phyloP scores from a whole-genome alignment of 192 early-diverging fungal genomes.

The Thamnidium elegans region DNA sequence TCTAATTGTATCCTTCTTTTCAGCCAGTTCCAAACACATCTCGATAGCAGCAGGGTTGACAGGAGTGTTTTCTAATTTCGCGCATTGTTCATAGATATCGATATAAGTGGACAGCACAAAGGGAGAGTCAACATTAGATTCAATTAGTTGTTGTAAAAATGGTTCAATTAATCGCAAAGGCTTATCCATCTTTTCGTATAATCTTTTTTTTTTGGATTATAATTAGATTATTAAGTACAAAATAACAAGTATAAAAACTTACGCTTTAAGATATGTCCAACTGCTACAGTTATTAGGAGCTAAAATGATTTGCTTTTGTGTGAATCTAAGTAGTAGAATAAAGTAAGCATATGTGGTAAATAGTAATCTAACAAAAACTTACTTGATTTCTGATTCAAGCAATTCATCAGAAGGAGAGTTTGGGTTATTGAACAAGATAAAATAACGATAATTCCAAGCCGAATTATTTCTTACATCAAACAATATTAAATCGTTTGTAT shows the following conservation, averaged over 20 bases:
- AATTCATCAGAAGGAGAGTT: conserved; percentile 37
- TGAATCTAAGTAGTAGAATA: conserved; percentile 45
- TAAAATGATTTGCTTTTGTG: conserved; percentile 63
- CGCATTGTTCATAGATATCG: conserved; percentile 49
- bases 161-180: conserved; percentile 38
- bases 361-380: conserved; percentile 16
- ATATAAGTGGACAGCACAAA: conserved; percentile 39
- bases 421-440: conserved; percentile 53
- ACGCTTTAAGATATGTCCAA: conserved; percentile 90
- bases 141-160: conserved; percentile 40
- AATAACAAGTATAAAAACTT: conserved; percentile 6
- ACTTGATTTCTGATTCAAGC: conserved; percentile 65
- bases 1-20: conserved; percentile 61
- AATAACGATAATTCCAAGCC: conserved; percentile 97
- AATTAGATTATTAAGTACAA: too few species aligned
- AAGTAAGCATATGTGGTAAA: not conserved
- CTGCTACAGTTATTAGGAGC: conserved; percentile 92
- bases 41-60: conserved; percentile 39
- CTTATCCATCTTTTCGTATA: conserved; percentile 35
- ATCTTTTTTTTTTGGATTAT: conserved; percentile 18
- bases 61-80: conserved; percentile 29
- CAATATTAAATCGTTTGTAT: conserved; percentile 68
- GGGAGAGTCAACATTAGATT: conserved; percentile 37
- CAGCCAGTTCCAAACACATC: conserved; percentile 53
- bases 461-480: conserved; percentile 96